phyloP scores from a whole-genome alignment of 2,329 filamentous ascomycete species.

The Xylariomycetidae sp. region DNA sequence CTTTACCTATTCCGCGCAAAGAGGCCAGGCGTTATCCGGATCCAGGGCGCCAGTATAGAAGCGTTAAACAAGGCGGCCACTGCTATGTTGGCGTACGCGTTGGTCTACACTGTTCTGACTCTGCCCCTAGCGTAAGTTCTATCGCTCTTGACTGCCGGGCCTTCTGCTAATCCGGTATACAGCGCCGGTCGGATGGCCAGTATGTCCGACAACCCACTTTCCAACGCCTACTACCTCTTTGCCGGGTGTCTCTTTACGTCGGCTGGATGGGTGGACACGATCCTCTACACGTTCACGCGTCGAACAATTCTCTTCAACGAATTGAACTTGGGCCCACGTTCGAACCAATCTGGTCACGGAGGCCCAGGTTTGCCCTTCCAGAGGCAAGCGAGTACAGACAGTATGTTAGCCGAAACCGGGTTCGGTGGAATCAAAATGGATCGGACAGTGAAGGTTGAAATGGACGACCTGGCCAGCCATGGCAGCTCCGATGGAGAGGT shows the following conservation, averaged over 20 bases:
- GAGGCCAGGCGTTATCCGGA: constrained; percentile 7
- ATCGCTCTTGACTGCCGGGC: not conserved
- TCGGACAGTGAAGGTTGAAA: constrained; percentile 19
- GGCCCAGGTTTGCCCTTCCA: constrained; percentile 7
- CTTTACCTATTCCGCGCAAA: constrained; percentile 22
- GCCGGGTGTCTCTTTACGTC: constrained; percentile 28
- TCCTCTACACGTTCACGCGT: constrained; percentile 37
- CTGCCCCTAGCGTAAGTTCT: constrained; percentile 39
- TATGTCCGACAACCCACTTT: constrained; percentile 36
- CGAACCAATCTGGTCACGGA: no score
- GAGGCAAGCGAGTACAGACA: constrained; percentile 18
- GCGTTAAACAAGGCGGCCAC: constrained; percentile 34
- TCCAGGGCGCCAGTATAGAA: constrained; percentile 13
- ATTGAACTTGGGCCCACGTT: constrained; percentile 10
- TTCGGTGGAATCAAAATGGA: constrained; percentile 19
- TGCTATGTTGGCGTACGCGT: constrained; percentile 47
- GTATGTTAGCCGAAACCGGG: constrained; percentile 13
- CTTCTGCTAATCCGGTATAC: no score
- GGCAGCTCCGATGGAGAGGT: not conserved
- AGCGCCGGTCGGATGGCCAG: constrained; percentile 43
- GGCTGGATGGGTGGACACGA: constrained; percentile 38
- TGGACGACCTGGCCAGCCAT: constrained; percentile 17
- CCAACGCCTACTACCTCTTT: constrained; percentile 31
- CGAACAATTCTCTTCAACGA: constrained; percentile 28
- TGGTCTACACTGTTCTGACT: constrained; percentile 46